These are phyloP conservation scores for Agaricus blazei DNA, from an alignment of 768 basidiomycete species.

Conservation along the genomic window DNA sequence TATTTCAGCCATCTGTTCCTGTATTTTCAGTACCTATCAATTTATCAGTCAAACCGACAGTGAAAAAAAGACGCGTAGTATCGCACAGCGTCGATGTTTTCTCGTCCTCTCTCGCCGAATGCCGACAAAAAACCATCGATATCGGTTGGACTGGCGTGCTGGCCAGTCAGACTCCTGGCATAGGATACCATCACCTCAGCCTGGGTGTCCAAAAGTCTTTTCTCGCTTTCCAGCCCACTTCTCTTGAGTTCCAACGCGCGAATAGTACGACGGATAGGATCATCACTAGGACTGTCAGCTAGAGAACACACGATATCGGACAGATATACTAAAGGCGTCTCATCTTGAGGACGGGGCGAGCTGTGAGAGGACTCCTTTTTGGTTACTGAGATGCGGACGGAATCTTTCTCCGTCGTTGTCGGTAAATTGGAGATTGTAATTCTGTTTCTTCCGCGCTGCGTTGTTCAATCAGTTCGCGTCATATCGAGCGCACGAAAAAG, in stretches of 20 bases:
- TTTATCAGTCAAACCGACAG: neutral
- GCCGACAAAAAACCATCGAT: conserved; percentile 37
- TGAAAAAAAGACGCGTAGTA: neutral
- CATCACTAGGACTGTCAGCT: conserved; percentile 10
- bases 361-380: conserved; percentile 49
- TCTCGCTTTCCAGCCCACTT: conserved; percentile 31
- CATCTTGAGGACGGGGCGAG: conserved; percentile 40
- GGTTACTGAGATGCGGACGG: conserved; percentile 50
- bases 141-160: conserved; percentile 30
- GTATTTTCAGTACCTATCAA: conserved; percentile 25
- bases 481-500: neutral
- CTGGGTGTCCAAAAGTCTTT: conserved; percentile 34
- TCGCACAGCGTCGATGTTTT: conserved; percentile 27
- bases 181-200: conserved; percentile 37
- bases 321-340: conserved; percentile 21
- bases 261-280: conserved; percentile 24
- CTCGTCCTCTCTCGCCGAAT: conserved; percentile 32
- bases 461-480: neutral
- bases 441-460: conserved; percentile 48
- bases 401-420: conserved; percentile 43
- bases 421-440: conserved; percentile 45
- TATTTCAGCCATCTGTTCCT: conserved; percentile 36
- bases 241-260: conserved; percentile 31
- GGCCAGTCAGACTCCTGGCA: conserved; percentile 37
- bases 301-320: conserved; percentile 51